A percentile compares a stretch with the other conserved stretches of the same genome.
Conservation (phyloP, 169 alveolate species). For the Plasmodium billcollinsi region DNA sequence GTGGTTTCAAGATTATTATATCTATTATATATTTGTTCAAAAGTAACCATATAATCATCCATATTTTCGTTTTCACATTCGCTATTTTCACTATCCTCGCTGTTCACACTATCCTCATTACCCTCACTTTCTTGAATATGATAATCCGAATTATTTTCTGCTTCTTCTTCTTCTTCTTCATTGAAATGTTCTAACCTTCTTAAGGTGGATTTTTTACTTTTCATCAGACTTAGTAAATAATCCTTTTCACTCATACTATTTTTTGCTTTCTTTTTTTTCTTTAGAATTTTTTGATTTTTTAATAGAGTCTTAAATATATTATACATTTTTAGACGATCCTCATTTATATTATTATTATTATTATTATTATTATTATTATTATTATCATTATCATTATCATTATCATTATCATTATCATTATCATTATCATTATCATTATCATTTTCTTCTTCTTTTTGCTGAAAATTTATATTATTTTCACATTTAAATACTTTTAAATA, state of each 20-base stretch:
- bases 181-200: not conserved
- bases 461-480: too few relatives aligned
- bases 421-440: too few relatives aligned
- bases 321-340: not conserved
- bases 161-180: not conserved
- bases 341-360: too few relatives aligned
- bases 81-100: not conserved
- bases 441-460: too few relatives aligned
- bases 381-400: too few relatives aligned
- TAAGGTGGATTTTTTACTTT: not conserved
- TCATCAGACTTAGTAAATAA: conserved; percentile 25
- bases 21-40: not conserved
- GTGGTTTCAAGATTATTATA: not conserved
- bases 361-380: too few relatives aligned
- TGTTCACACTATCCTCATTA: not conserved
- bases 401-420: too few relatives aligned
- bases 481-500: too few relatives aligned
- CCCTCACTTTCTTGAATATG: not conserved
- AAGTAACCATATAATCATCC: too few relatives aligned
- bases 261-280: not conserved
- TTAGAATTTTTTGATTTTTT: conserved; percentile 3
- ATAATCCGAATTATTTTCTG: not conserved
- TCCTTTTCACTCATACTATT: conserved; percentile 30
- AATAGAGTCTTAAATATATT: conserved; percentile 30
- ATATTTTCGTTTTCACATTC: too few relatives aligned